phyloP scores from a whole-genome alignment of 1,284 basidiomycete genomes.

The Fomitopsis schrenkii region DNA sequence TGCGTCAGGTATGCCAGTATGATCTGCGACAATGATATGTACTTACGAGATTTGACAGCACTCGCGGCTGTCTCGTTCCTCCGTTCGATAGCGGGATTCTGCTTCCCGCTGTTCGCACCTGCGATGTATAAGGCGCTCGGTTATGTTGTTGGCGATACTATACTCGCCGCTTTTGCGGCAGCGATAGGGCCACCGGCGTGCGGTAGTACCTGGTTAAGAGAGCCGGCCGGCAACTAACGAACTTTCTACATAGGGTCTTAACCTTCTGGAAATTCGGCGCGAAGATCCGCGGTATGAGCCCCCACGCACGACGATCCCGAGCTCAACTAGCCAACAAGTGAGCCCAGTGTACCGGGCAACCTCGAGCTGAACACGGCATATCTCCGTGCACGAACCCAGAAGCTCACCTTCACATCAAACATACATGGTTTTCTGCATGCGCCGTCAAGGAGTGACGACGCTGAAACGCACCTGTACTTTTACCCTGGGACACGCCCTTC shows the following conservation, averaged over 20 bases:
- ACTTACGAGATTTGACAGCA: conserved; percentile 29
- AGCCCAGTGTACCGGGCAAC: not conserved
- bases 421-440: not conserved
- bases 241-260: conserved; percentile 32
- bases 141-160: conserved; percentile 58
- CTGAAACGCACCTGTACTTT: not conserved
- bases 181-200: conserved; percentile 60
- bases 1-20: conserved; percentile 44
- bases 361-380: not conserved
- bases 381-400: not conserved
- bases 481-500: not conserved
- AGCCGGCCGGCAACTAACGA: not conserved
- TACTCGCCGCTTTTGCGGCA: conserved; percentile 43
- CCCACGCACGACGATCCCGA: conserved; percentile 8
- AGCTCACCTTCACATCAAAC: not conserved
- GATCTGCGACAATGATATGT: too few relatives aligned
- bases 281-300: conserved; percentile 35
- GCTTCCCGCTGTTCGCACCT: conserved; percentile 65
- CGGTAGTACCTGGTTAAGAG: conserved; percentile 22
- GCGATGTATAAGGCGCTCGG: conserved; percentile 58
- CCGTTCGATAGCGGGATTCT: conserved; percentile 57
- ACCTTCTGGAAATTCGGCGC: conserved; percentile 50
- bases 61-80: conserved; percentile 53
- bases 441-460: not conserved
- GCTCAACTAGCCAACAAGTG: not conserved